Evolutionary conservation across 2,329 filamentous ascomycete genomes (phyloP).

Genomic region (Rutstroemia sydowiana): DNA sequence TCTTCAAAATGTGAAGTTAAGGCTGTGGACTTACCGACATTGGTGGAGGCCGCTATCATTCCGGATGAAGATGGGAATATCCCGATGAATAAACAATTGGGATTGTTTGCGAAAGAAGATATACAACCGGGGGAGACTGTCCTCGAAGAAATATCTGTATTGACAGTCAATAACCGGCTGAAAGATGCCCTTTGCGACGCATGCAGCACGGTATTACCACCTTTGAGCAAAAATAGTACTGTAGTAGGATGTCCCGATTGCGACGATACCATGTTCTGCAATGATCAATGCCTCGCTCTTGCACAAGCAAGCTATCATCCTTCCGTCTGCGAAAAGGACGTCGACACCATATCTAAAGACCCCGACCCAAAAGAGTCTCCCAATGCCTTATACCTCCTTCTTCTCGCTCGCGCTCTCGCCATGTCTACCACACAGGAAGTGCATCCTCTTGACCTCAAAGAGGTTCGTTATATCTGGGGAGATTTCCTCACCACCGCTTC

Average conservation of each 20-base stretch:
- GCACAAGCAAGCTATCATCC: conserved; percentile 57
- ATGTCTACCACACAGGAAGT: conserved; percentile 52
- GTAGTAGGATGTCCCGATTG: conserved; percentile 54
- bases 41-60: conserved; percentile 44
- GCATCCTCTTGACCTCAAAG: conserved; percentile 56
- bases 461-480: conserved; percentile 63
- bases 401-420: conserved; percentile 56
- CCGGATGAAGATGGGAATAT: conserved; percentile 43
- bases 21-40: conserved; percentile 65
- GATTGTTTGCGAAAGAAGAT: conserved; percentile 80
- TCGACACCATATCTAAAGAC: conserved; percentile 59
- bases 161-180: conserved; percentile 83
- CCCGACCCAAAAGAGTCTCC: conserved; percentile 52
- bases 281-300: conserved; percentile 48
- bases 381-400: conserved; percentile 54
- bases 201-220: conserved; percentile 68
- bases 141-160: conserved; percentile 72
- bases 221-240: conserved; percentile 39
- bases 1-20: conserved; percentile 78
- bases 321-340: conserved; percentile 57
- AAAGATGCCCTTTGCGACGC: conserved; percentile 87
- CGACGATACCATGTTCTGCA: conserved; percentile 60
- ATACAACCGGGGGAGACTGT: conserved; percentile 70
- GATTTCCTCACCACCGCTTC: conserved; percentile 49
- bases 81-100: conserved; percentile 67